These are phyloP conservation scores for Leishmania guyanensis DNA, from an alignment of 208 protist genomes.

Conservation along the genomic window DNA sequence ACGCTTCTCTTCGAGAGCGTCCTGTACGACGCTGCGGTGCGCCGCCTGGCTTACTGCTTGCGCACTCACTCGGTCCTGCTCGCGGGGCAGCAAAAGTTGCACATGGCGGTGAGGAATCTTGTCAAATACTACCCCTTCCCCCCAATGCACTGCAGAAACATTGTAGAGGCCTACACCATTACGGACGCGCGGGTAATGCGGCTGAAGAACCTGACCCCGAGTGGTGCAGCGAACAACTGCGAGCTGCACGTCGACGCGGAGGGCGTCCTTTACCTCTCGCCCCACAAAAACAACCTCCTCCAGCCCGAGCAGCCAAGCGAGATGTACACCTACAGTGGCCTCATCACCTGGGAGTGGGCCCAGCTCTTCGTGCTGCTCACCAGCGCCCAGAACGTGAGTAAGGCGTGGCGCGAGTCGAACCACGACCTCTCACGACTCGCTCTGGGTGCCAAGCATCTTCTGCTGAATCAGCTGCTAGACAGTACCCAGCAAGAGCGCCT, in stretches of 20 bases:
- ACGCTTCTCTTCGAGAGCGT: constrained; percentile 74
- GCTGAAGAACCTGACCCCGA: constrained; percentile 42
- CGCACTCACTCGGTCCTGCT: constrained; percentile 34
- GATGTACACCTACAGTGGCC: constrained; percentile 66
- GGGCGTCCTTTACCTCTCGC: constrained; percentile 27
- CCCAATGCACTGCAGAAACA: constrained; percentile 54
- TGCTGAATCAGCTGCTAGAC: constrained; percentile 72
- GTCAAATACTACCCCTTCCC: constrained; percentile 80
- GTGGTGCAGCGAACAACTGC: constrained; percentile 19
- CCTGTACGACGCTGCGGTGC: constrained; percentile 78
- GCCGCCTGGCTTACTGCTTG: constrained; percentile 42
- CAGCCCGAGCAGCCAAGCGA: constrained; percentile 26
- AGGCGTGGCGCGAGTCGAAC: constrained; percentile 20
- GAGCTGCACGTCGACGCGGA: constrained; percentile 26
- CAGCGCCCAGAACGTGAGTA: constrained; percentile 22
- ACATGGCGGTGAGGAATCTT: constrained; percentile 63
- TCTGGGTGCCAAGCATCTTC: constrained; percentile 44
- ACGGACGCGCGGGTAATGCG: constrained; percentile 63
- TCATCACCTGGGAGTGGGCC: constrained; percentile 67
- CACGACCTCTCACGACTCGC: constrained; percentile 48
- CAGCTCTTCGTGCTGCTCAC: constrained; percentile 74
- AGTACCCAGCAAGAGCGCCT: constrained; percentile 72
- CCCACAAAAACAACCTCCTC: constrained; percentile 30
- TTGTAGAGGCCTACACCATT: constrained; percentile 62
- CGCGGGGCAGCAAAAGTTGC: constrained; percentile 42